Evolutionary conservation across 495 filamentous ascomycete genomes (phyloP).

Genomic region (Hypoxylon perforatum): DNA sequence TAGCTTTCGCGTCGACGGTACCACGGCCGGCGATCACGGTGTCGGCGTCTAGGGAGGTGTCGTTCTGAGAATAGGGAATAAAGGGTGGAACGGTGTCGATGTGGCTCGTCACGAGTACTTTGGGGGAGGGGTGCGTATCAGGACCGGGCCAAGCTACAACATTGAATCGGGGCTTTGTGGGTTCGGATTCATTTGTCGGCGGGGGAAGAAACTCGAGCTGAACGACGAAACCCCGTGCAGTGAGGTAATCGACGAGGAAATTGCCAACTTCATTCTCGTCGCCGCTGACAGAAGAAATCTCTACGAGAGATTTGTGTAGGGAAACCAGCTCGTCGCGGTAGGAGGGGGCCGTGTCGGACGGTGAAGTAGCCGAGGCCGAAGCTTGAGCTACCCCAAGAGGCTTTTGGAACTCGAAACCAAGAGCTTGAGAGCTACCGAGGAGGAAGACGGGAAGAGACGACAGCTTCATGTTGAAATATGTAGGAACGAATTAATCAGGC

Average conservation of each 20-base stretch:
- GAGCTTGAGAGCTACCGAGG: slow-evolving; percentile 24
- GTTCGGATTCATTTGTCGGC: slow-evolving; percentile 58
- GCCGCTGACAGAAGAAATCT: slow-evolving; percentile 78
- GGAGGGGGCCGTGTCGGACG: slow-evolving; percentile 39
- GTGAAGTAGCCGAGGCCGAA: background rate
- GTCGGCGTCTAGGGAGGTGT: slow-evolving; percentile 57
- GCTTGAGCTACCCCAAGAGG: slow-evolving; percentile 12
- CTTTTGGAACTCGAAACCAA: slow-evolving; percentile 24
- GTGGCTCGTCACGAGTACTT: slow-evolving; percentile 79
- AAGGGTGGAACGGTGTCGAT: slow-evolving; percentile 78
- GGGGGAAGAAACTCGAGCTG: slow-evolving; percentile 75
- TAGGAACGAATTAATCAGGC: background rate
- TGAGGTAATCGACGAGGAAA: slow-evolving; percentile 76
- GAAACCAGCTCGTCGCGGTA: slow-evolving; percentile 69
- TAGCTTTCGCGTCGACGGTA: slow-evolving; percentile 89
- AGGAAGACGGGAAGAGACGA: slow-evolving; percentile 16
- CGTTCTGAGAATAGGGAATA: slow-evolving; percentile 69
- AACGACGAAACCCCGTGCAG: slow-evolving; percentile 51
- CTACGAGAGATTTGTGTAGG: slow-evolving; percentile 80
- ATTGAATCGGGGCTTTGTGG: slow-evolving; percentile 66
- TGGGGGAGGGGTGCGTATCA: slow-evolving; percentile 57
- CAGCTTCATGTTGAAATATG: slow-evolving; percentile 19
- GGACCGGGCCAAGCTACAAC: slow-evolving; percentile 79
- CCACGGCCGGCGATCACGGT: slow-evolving; percentile 74
- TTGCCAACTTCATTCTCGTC: slow-evolving; percentile 75